Conservation (phyloP, 768 basidiomycete species). For the Boletus edulis region DNA sequence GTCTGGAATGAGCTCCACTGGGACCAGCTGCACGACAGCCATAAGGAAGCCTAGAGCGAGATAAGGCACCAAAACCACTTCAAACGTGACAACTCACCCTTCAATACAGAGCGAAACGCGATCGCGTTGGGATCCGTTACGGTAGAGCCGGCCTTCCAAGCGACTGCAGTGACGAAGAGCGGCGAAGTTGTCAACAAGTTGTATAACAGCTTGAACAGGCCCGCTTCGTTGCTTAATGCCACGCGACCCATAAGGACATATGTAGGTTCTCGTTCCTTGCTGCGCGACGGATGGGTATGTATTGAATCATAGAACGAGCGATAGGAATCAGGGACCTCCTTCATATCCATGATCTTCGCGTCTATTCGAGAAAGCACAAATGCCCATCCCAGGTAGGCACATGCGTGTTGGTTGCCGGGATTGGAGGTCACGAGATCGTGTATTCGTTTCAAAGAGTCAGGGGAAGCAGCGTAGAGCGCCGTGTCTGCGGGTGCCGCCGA, state of each 20-base stretch:
- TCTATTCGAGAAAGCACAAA: conserved; percentile 71
- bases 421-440: conserved; percentile 66
- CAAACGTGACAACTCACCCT: conserved; percentile 50
- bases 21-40: conserved; percentile 68
- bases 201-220: conserved; percentile 56
- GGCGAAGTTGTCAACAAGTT: conserved; percentile 67
- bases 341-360: conserved; percentile 41
- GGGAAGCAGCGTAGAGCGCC: conserved; percentile 58
- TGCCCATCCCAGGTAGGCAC: conserved; percentile 81
- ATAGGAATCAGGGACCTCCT: conserved; percentile 55
- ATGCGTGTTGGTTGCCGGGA: conserved; percentile 60
- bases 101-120: conserved; percentile 78
- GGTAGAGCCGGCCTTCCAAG: conserved; percentile 66
- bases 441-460: conserved; percentile 59
- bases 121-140: conserved; percentile 76
- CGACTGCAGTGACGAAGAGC: conserved; percentile 69
- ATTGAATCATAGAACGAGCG: conserved; percentile 53
- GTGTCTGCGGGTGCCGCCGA: conserved; percentile 46
- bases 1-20: conserved; percentile 74
- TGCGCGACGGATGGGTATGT: conserved; percentile 38
- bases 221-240: conserved; percentile 56
- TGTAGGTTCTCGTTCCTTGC: conserved; percentile 57
- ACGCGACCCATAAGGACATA: conserved; percentile 57
- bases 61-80: background rate
- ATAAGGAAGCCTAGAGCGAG: conserved; percentile 64